These are phyloP conservation scores for Termitomyces sp. DNA, from an alignment of 768 basidiomycete species.

Conservation along the genomic window DNA sequence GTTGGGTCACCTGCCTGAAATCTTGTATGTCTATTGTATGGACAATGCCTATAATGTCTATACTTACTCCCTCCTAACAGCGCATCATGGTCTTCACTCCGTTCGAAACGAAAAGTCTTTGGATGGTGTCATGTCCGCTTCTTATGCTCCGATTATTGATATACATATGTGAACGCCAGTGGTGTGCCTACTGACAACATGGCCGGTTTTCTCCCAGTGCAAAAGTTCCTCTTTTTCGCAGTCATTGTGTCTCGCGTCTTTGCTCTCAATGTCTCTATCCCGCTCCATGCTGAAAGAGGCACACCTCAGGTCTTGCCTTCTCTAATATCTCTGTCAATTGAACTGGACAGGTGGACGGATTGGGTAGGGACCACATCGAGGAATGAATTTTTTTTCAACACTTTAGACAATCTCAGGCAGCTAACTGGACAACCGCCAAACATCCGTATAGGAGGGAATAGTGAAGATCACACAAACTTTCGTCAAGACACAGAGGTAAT, in stretches of 20 bases:
- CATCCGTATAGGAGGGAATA: constrained; percentile 59
- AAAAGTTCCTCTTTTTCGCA: neutral
- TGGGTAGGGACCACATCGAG: constrained; percentile 53
- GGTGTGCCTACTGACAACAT: too few species aligned
- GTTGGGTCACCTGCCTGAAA: too few species aligned
- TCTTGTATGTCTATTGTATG: too few species aligned
- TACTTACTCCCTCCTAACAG: too few species aligned
- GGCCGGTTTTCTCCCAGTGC: neutral
- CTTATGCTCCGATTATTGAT: too few species aligned
- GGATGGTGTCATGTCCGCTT: too few species aligned
- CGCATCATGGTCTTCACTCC: too few species aligned
- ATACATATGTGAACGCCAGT: too few species aligned
- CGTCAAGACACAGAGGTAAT: neutral
- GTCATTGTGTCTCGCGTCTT: neutral
- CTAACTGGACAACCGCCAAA: constrained; percentile 52
- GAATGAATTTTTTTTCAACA: constrained; percentile 61
- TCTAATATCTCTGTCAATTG: constrained; percentile 63
- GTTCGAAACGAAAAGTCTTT: too few species aligned
- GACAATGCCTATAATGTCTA: too few species aligned
- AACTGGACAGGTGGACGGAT: constrained; percentile 68
- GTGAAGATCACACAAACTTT: constrained; percentile 58
- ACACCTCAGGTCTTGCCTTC: constrained; percentile 41
- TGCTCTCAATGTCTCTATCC: constrained; percentile 36
- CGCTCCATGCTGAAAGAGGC: constrained; percentile 32
- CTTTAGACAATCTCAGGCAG: constrained; percentile 50